Evolutionary conservation across 2,329 filamentous ascomycete genomes (phyloP), one percentile per base, ranked within the genome.

Genomic region (Neocatenulostroma microsporum): DNA sequence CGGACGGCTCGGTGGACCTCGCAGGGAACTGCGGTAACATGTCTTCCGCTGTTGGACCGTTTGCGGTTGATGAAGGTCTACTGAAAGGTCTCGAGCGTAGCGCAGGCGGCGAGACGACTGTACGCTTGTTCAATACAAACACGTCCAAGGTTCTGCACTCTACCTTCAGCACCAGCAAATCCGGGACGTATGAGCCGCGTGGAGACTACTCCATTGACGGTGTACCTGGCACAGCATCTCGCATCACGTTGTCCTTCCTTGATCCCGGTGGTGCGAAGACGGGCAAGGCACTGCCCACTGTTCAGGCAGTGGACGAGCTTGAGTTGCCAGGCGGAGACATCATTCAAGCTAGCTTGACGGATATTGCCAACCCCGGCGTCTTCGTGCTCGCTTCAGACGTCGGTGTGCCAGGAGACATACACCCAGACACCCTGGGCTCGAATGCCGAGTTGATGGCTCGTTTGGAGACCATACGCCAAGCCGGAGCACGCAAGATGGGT

Each of bases 1-100:
- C 72, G 35, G 69, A 79, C 47, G 63, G 64, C 4, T 60, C 64
- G 21, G 67, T 86, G 2, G 81, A 85, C 50, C 71, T 75, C 49
- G 75, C 77, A 0, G 76, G 80, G 17, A 86, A 84, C 49, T 85
- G 81, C 53, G 82, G 82, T n/a, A 85, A 85, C 55, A 81, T 86
- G 78, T 75, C 68, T 5, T 69, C 73, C 26, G 70, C 76, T 0
- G 70, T 85, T 30, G 82, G 80, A 0, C 80, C 82, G 0, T 79
- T 74, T 51, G 76, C 76, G 2, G 63, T 78, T 53, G 61, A 84
- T 61, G 57, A 67, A 17, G 65, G 70, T 3, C 44, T 80, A 1
- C 59, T 75, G 39, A 60, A 37, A 21, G 42, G 56, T 7, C 11
- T 11, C 42, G 50, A 37, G 36, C 62, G 51, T 30, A 57, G 47